These are phyloP conservation scores for Chlamydomonas reinhardtii DNA, from an alignment of 163 green algal genomes.

Conservation along the genomic window DNA sequence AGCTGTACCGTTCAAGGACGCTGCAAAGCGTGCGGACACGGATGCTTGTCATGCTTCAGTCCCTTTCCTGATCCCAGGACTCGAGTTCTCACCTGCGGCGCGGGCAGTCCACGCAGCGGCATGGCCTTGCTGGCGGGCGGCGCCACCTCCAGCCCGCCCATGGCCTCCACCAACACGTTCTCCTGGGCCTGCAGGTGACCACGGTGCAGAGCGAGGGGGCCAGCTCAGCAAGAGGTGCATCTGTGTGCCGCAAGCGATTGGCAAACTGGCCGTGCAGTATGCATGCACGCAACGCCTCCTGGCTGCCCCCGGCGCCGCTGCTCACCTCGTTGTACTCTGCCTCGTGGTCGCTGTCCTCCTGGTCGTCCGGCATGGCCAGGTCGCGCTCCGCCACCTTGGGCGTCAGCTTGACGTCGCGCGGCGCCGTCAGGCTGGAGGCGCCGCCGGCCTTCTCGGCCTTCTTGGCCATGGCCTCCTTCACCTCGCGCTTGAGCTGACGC, in stretches of 20 bases:
- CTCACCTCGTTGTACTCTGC: constrained; percentile 43
- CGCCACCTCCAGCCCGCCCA: constrained; percentile 27
- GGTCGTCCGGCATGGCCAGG: constrained; percentile 28
- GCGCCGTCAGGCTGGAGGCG: background rate
- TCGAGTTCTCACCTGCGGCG: background rate
- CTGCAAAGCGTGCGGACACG: too few relatives aligned
- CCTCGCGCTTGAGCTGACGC: constrained; percentile 26
- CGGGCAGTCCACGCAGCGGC: constrained; percentile 37
- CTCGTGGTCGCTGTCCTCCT: constrained; percentile 28
- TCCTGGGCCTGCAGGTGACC: constrained; percentile 15
- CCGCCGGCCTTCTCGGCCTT: background rate
- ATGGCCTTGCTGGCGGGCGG: background rate
- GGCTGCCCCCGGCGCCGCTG: too few relatives aligned
- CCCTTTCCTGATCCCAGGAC: background rate
- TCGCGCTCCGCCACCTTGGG: constrained; percentile 32
- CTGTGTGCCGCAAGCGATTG: too few relatives aligned
- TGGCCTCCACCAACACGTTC: constrained; percentile 35
- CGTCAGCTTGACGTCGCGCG: constrained; percentile 32
- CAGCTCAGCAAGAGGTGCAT: too few relatives aligned
- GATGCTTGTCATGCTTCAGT: too few relatives aligned
- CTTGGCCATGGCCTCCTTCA: constrained; percentile 12
- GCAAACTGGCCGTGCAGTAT: background rate
- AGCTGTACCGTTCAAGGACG: too few relatives aligned
- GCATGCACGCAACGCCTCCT: too few relatives aligned
- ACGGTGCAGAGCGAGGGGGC: background rate